phyloP scores from a whole-genome alignment of 225 moss, liverwort and hornwort genomes.

The Bryoerythrophyllum caledonicum region DNA sequence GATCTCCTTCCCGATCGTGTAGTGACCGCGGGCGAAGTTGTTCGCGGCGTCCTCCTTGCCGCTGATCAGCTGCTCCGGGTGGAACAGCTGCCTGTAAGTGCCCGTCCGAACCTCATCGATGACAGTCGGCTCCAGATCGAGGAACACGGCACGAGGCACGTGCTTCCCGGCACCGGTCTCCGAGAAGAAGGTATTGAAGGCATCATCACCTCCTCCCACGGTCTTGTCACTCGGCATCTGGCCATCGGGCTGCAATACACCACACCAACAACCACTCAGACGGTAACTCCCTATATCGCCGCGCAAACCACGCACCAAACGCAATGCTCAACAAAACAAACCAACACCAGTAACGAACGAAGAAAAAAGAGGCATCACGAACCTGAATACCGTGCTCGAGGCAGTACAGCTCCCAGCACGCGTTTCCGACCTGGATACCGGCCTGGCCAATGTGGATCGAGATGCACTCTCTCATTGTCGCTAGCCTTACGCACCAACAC shows the following conservation, averaged over 20 bases:
- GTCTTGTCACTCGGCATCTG: conserved; percentile 59
- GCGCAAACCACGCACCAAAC: background rate
- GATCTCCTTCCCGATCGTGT: conserved; percentile 65
- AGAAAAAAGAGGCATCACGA: background rate
- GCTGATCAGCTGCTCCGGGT: conserved; percentile 61
- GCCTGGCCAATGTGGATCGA: conserved; percentile 63
- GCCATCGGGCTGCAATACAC: conserved; percentile 46
- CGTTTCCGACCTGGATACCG: conserved; percentile 62
- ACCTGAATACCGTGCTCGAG: conserved; percentile 59
- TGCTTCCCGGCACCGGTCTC: conserved; percentile 63
- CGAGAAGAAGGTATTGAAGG: conserved; percentile 59
- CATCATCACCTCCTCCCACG: conserved; percentile 50
- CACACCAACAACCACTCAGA: background rate
- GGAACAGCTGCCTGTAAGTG: conserved; percentile 59
- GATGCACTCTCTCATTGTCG: conserved; percentile 64
- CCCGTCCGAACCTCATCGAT: conserved; percentile 60
- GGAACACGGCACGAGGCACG: conserved; percentile 56
- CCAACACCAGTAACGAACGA: too few species aligned
- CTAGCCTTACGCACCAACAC: conserved; percentile 9
- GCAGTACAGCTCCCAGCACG: conserved; percentile 60
- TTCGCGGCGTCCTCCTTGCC: conserved; percentile 64
- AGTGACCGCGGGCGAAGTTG: conserved; percentile 62
- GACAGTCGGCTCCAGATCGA: conserved; percentile 60
- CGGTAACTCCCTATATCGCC: background rate
- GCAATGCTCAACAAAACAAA: too few species aligned